A percentile compares a stretch with the other conserved stretches of the same genome.
Conservation (phyloP, 305 asterid genomes). For the Fraxinus dipetala region DNA sequence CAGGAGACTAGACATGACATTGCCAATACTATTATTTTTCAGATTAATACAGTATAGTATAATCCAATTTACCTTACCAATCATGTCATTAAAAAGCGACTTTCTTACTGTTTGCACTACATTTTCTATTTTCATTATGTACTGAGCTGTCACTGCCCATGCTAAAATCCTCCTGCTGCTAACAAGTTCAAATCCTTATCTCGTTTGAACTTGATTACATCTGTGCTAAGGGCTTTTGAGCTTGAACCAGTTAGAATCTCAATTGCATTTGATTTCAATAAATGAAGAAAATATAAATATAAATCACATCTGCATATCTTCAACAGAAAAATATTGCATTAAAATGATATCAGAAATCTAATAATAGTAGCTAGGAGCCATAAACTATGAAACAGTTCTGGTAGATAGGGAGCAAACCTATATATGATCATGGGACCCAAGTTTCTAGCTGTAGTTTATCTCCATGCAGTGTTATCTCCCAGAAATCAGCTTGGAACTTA, state of each 20-base stretch:
- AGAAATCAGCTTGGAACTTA: constrained; percentile 62
- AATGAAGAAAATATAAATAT: not conserved
- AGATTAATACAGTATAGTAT: not conserved
- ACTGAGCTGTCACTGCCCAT: not conserved
- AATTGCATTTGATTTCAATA: not conserved
- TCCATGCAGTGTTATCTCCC: constrained; percentile 78
- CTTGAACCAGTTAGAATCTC: not conserved
- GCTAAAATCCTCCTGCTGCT: not conserved
- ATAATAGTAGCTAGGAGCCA: not conserved
- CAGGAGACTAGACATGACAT: not conserved
- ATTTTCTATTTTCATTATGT: not conserved
- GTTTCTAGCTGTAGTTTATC: constrained; percentile 60
- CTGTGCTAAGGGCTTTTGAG: not conserved
- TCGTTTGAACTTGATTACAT: not conserved
- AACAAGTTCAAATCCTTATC: not conserved
- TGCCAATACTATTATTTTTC: not conserved
- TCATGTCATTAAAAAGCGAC: not conserved
- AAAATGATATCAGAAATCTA: not conserved
- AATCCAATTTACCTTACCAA: not conserved
- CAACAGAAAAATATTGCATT: not conserved
- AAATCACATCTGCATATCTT: not conserved
- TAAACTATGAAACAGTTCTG: not conserved
- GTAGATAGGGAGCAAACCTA: not conserved
- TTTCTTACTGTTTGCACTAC: not conserved
- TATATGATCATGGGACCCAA: constrained; percentile 41